Evolutionary conservation across 495 filamentous ascomycete species (phyloP).

Genomic region (Chaetomidium leptoderma): DNA sequence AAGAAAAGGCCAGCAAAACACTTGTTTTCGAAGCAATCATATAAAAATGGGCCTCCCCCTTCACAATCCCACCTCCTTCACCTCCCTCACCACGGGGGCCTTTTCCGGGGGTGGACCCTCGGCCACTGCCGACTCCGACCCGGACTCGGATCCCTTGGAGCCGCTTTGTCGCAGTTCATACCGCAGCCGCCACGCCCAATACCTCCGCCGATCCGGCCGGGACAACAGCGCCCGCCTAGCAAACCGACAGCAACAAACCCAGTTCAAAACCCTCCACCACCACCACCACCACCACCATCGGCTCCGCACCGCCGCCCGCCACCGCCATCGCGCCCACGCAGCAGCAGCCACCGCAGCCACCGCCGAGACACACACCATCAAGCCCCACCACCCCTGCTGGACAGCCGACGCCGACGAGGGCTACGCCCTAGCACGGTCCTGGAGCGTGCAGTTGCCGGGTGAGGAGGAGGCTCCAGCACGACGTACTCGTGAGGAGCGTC

Average conservation of each 20-base stretch:
- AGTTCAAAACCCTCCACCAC: neutral
- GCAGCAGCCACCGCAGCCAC: no score
- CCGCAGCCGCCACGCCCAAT: neutral
- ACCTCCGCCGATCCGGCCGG: neutral
- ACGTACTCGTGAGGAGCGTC: no score
- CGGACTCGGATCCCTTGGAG: neutral
- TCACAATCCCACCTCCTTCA: neutral
- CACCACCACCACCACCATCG: neutral
- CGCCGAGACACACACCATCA: neutral
- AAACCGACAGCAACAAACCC: neutral
- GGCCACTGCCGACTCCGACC: neutral
- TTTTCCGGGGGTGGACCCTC: neutral
- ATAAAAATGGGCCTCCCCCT: constrained; percentile 10
- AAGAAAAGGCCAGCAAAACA: neutral
- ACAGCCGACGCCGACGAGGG: constrained; percentile 6
- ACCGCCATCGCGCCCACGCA: neutral
- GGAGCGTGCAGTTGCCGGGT: neutral
- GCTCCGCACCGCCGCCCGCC: neutral
- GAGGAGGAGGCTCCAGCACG: no score
- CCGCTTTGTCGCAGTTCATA: neutral
- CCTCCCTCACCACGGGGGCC: neutral
- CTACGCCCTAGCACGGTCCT: neutral
- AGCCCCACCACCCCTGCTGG: neutral
- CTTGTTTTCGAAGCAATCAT: neutral
- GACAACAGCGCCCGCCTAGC: neutral